Evolutionary conservation across 768 basidiomycete species (phyloP).

Genomic region (Pisolithus tinctorius): DNA sequence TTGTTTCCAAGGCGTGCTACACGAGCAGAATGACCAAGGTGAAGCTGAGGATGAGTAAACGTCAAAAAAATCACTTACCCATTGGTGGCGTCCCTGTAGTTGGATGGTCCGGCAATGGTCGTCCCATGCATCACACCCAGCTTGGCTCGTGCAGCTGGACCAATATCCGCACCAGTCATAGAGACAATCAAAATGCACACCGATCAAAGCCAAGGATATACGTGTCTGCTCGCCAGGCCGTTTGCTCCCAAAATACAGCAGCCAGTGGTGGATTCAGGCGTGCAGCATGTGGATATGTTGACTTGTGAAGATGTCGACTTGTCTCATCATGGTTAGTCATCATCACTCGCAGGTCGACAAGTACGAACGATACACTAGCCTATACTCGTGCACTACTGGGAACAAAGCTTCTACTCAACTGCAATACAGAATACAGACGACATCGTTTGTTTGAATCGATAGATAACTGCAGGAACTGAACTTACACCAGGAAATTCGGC

Average conservation of each 20-base stretch:
- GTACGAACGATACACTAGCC: neutral
- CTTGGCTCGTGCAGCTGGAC: slow-evolving; percentile 6
- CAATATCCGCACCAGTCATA: slow-evolving; percentile 5
- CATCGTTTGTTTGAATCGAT: too few relatives aligned
- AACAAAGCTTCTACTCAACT: neutral
- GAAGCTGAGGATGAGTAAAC: neutral
- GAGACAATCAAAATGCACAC: slow-evolving; percentile 3
- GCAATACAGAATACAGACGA: neutral
- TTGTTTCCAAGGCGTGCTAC: slow-evolving; percentile 13
- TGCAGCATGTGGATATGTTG: slow-evolving; percentile 1
- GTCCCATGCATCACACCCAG: slow-evolving; percentile 7
- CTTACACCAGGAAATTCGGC: neutral
- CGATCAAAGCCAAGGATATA: slow-evolving; percentile 6
- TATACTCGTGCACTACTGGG: neutral
- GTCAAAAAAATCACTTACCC: slow-evolving; percentile 11
- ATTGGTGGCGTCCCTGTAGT: slow-evolving; percentile 26
- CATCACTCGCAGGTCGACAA: neutral
- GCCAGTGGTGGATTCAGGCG: neutral
- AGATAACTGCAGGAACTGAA: too few relatives aligned
- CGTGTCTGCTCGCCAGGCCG: neutral
- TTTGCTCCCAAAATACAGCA: neutral
- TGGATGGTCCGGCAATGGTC: slow-evolving; percentile 8
- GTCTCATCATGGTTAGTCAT: neutral
- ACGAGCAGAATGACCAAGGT: slow-evolving; percentile 1
- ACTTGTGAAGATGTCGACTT: neutral